phyloP scores from a whole-genome alignment of 495 filamentous ascomycete species.

The Thermothielavioides terrestris region DNA sequence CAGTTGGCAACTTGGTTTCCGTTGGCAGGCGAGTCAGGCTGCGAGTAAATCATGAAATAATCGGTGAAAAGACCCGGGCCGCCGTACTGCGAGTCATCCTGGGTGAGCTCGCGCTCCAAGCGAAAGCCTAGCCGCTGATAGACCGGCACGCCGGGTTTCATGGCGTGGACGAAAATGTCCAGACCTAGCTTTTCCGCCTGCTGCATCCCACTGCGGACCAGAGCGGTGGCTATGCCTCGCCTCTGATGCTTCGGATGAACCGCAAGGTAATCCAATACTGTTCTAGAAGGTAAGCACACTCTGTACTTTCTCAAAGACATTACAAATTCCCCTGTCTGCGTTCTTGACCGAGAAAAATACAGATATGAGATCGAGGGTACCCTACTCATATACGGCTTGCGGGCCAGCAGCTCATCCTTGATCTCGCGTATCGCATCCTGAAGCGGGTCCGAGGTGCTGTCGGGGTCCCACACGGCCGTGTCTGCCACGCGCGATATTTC shows the following conservation, averaged over 20 bases:
- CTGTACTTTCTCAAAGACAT: neutral
- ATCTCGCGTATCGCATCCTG: neutral
- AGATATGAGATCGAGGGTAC: neutral
- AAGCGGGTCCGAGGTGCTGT: conserved; percentile 1
- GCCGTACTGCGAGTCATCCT: conserved; percentile 26
- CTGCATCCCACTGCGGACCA: conserved; percentile 24
- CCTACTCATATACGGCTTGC: conserved; percentile 19
- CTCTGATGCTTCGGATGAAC: conserved; percentile 27
- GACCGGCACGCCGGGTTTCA: conserved; percentile 17
- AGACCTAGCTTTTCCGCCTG: conserved; percentile 23
- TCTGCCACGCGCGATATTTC: conserved; percentile 15
- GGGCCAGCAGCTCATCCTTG: conserved; percentile 6
- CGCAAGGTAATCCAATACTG: conserved; percentile 27
- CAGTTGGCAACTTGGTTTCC: neutral
- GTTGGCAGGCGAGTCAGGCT: neutral
- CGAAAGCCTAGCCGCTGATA: conserved; percentile 26
- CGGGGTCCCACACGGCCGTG: conserved; percentile 8
- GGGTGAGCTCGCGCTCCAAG: conserved; percentile 18
- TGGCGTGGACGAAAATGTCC: conserved; percentile 22
- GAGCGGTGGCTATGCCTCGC: conserved; percentile 21
- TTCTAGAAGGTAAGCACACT: neutral
- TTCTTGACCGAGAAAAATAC: neutral
- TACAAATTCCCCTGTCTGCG: neutral
- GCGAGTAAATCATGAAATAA: conserved; percentile 16
- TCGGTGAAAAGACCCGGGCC: conserved; percentile 16